A percentile compares a stretch with the other conserved stretches of the same genome.
Evolutionary conservation across 2,329 filamentous ascomycete genomes (phyloP).

Genomic region (Teratosphaeria nubilosa): DNA sequence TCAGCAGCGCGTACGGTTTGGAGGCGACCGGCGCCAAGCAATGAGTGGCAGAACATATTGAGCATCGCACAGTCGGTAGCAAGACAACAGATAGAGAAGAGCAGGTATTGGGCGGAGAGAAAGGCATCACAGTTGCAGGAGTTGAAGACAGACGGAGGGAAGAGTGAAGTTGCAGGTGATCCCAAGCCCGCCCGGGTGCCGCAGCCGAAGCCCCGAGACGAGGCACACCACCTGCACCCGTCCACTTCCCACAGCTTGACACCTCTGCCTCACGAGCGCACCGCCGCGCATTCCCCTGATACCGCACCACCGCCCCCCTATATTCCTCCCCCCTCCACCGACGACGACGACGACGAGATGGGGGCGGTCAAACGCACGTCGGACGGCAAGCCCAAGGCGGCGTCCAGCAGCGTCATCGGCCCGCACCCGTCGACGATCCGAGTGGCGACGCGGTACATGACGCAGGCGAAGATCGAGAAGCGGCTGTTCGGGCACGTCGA

Average conservation of each 20-base stretch:
- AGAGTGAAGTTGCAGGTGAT: background rate
- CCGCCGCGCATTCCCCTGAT: background rate
- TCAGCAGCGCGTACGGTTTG: constrained; percentile 2
- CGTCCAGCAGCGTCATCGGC: constrained; percentile 21
- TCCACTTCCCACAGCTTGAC: background rate
- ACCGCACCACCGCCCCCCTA: background rate
- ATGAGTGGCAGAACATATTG: background rate
- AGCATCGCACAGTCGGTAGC: background rate
- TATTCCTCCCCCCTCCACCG: background rate
- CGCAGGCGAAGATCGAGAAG: constrained; percentile 68
- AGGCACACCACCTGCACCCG: background rate
- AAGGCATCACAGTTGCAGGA: background rate
- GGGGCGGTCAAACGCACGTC: constrained; percentile 22
- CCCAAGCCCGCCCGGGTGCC: background rate
- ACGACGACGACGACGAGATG: constrained; percentile 11
- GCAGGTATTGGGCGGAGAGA: background rate
- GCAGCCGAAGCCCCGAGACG: background rate
- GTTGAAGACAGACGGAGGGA: background rate
- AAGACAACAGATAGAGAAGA: background rate
- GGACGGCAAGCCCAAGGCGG: constrained; percentile 22
- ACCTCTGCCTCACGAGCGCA: background rate
- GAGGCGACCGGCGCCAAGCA: constrained; percentile 1
- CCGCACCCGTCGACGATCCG: constrained; percentile 56
- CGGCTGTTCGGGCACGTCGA: constrained; percentile 41
- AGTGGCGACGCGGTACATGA: constrained; percentile 64